Base-by-base conservation (phyloP, 495 filamentous ascomycete genomes). In the Penicillium lagena region DNA sequence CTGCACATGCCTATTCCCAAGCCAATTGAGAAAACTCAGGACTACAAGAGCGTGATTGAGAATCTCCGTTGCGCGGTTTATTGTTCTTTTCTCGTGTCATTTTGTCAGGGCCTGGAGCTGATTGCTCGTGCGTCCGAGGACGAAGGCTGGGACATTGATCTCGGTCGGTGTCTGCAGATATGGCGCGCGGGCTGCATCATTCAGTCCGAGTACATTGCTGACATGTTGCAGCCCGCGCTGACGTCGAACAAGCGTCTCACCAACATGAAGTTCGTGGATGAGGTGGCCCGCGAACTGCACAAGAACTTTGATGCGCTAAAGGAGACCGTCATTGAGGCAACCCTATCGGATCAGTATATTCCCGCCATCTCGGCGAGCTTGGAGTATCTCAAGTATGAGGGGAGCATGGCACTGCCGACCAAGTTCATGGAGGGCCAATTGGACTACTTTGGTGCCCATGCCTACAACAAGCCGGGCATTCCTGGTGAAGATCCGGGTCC, bases 121-220 rank as follows among this genome's bases (percentile, higher is more conserved):
- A 84, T 89, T 46, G 75, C 76, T 7, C 67, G 71, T 17, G 77
- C 82, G 0, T 76, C 82, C 39, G 67, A 73, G 29, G 70, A 78
- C 28, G 73, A 87, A 51, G 67, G 70, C 27, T 89, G 84, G 85
- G 63, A 77, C 14, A 71, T 88, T 45, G 67, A 82, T 47, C 71
- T 81, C 28, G 63, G 64, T 4, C 70, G 73, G 6, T 76, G 83
- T 40, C 56, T 87, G 6, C 76, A 83, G 52, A 80, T 88, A 50
- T 89, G 85, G 86, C 77, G 80, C 2, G 77, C 70, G 2, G 85
- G 86, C 5, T 87, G 85, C 57, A 87, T 89, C 60, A 87, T 89
- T 55, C 73, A 81, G 54, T 72, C 81, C 2, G 85, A 87, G 46
- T 63, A 76, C 45, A 83, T 90, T 54, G 72, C 72, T 6, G 76